Base-by-base conservation (phyloP, 2,329 filamentous ascomycete genomes). In the Penicillium digitatum region DNA sequence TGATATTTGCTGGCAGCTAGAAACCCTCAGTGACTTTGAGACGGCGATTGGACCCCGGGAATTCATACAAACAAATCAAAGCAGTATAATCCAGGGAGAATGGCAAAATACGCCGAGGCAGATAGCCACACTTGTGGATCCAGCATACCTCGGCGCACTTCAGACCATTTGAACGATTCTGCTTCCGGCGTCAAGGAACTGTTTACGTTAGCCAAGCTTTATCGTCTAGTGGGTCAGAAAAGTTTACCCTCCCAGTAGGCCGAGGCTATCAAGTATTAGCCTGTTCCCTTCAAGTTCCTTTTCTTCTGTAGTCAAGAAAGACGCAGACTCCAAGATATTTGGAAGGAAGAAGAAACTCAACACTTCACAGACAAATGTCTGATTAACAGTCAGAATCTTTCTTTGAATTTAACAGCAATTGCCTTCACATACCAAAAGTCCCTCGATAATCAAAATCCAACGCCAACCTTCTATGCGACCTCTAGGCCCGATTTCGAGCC, bases 361-460 rank as follows among this genome's bases (percentile, higher is more conserved):
- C 5, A 77, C 62, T 10, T 81, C 83, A 14, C 81, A 78, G 4
- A 77, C 66, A 20, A 83, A 74, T 1, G 83, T 87, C 80, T 82
- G 7, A 48, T 10, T 3, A 5, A n/a, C 8, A 26, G 27, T 61
- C 27, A 60, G 52, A 9, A 9, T 9, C 9, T 2, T 1, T 26
- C 46, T n/a, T 18, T 12, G 16, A 24, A 31, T 38, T 38, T 3
- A 2, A 16, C 35, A 12, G 22, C 3, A 35, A 27, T 29, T 0
- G 49, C 50, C 24, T 58, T 37, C 1, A 52, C 54, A 24, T 60
- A 70, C 70, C 65, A 73, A 49, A 14, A 73, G 64, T 0, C 84
- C 83, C 62, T 86, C 84, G 8, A 85, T 77, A 44, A 85, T 79
- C 54, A 86, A 82, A 16, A 86, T 85, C 82, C 82, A 86, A 29